Base-by-base conservation (phyloP, 441 rosid species). In the Aquilaria agallochum region DNA sequence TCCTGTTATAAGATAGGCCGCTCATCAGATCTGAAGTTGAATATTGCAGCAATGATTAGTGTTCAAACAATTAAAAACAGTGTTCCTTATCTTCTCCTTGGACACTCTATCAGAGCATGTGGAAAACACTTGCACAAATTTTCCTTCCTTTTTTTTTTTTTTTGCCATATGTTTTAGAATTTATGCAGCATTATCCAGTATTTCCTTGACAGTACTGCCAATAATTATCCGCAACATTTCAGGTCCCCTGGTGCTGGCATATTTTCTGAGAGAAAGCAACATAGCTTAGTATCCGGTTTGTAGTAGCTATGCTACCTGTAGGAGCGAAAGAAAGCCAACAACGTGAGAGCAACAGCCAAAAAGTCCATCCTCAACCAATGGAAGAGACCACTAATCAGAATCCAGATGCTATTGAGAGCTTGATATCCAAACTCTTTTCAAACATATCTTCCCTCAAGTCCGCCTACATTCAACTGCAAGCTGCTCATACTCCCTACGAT, bases 321-420 rank as follows among this genome's bases (percentile, higher is more conserved):
- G 94, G 85, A 77, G 77, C 75, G 80, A 92, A 85, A 80, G 96
- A 94, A 76, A 89, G 75, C 81, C 97, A 83, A 86, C 80, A 79
- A 74, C 89, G 90, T 20, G 96, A 90, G 76, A 93, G 80, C 86
- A 88, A 70, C 80, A 83, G 74, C 68, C 97, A 89, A 59, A 91
- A 86, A 75, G 89, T 91, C 62, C 92, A 94, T 75, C 97, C 97
- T 67, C 97, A 91, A 79, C 99, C 99, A 45, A 86, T 89, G 97
- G 97, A 94, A 86, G 96, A 87, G 59, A 74, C 89, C 59, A 76
- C 70, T 66, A 86, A 78, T 76, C 97, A 83, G 66, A 86, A 86
- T 66, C 95, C 94, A 3, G 95, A 94, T 78, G 92, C 95, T 62
- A 57, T 86, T 71, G 96, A 94, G 77, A 81, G 91, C 68, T 68